A percentile compares a stretch with the other conserved stretches of the same genome.
Conservation (phyloP, 2,329 filamentous ascomycete genomes). For the Paracamarosporium sp. region DNA sequence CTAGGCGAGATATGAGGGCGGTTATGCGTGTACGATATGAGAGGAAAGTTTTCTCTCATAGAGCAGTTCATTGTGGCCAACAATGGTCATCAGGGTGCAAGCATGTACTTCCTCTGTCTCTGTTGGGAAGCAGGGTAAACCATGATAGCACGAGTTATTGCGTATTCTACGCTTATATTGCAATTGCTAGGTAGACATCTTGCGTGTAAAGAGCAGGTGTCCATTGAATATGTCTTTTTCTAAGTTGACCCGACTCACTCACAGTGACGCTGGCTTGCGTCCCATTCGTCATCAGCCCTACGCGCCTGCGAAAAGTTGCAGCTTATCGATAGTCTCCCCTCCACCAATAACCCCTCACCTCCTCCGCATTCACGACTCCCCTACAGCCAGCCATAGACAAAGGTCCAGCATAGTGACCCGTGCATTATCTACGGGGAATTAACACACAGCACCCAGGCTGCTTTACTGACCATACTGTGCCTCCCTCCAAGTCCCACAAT, state of each 20-base stretch:
- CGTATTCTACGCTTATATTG: no score
- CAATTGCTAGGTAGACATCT: no score
- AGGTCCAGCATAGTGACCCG: background rate
- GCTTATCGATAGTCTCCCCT: conserved; percentile 23
- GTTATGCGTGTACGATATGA: background rate
- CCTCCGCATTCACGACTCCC: background rate
- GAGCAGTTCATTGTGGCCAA: no score
- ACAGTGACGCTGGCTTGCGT: background rate
- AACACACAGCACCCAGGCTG: background rate
- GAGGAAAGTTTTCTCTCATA: background rate
- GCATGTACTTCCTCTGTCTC: no score
- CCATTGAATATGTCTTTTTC: background rate
- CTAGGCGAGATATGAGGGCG: background rate
- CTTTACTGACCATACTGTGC: background rate
- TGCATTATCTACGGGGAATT: background rate
- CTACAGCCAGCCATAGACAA: background rate
- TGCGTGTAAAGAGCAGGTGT: no score
- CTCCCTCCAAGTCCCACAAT: conserved; percentile 45
- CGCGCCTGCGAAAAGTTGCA: conserved; percentile 4
- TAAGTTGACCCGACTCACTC: background rate
- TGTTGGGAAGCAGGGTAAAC: no score
- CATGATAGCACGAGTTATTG: no score
- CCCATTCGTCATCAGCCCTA: conserved; percentile 20
- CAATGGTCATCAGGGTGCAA: no score
- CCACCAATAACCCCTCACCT: background rate